Evolutionary conservation across 1,284 basidiomycete genomes (phyloP), one percentile per base, ranked within the genome.

Genomic region (Sutorius eximius): DNA sequence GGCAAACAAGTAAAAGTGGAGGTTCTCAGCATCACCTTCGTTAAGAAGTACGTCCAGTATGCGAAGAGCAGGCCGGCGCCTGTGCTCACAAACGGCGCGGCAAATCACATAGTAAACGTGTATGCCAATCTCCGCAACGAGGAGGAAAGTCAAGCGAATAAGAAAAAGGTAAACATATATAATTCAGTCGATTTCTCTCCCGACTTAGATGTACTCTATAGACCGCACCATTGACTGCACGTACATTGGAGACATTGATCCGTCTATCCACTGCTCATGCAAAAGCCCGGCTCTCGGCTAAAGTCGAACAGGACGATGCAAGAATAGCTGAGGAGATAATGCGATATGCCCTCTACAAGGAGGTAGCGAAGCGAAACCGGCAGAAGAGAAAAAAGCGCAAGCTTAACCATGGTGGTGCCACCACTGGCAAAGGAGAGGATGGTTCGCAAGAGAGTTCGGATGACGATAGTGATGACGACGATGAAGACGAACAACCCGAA

Each of bases 11-110:
- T 83, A 66, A 83, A 87, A 71, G 81, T 82, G 58, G 94, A 99
- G 73, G 88, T 99, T 36, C 80, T 99, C 44, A 93, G 88, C 60
- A 94, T 98, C 58, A 77, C 87, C 5, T 99, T 99, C 69, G 87
- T 99, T 70, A 99, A 99, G 75, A 99, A 98, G 76, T 99, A 97
- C 71, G 91, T 99, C 52, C 96, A 99, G 74, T 98, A 98, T 70
- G 91, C 97, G 50, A 99, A 98, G 76, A 90, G 83, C 72, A 86
- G 89, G 63, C 81, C 87, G 46, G 81, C 91, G 63, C 97, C 97
- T 1, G 85, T 82, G 29, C 77, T 99, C 56, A 95, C 94, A 4
- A 90, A 95, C 71, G 94, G 91, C 20, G 97, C 97, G 1, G 93
- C 95, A 52, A 95, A 98, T 70, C 86, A 89, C 74, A 98, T 99